Conservation (phyloP, 495 filamentous ascomycete species). For the Pseudevernia furfuracea region DNA sequence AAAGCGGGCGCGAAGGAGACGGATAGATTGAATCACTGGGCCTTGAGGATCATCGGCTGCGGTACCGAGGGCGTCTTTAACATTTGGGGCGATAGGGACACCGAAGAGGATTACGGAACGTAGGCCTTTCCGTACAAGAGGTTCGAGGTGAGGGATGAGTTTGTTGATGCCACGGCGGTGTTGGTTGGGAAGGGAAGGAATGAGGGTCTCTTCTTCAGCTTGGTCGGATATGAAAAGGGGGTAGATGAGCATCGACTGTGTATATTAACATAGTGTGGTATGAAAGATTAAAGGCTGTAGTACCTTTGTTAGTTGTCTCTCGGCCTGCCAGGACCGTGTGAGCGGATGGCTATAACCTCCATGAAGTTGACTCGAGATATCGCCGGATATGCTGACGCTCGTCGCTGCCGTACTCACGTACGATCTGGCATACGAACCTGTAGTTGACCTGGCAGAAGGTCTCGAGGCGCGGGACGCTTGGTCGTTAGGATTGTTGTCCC, state of each 20-base stretch:
- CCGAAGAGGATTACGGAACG: conserved; percentile 92
- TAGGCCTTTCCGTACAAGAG: conserved; percentile 81
- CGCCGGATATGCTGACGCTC: conserved; percentile 83
- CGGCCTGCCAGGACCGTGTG: conserved; percentile 87
- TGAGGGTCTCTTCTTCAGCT: conserved; percentile 82
- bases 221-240: conserved; percentile 93
- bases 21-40: conserved; percentile 80
- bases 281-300: neutral
- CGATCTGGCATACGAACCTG: conserved; percentile 48
- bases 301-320: conserved; percentile 94
- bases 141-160: conserved; percentile 72
- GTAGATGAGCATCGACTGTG: conserved; percentile 93
- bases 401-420: conserved; percentile 87
- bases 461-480: conserved; percentile 34
- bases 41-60: conserved; percentile 87
- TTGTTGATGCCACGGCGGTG: conserved; percentile 80
- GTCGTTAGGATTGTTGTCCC: conserved; percentile 51
- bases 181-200: conserved; percentile 85
- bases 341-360: conserved; percentile 91
- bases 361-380: conserved; percentile 92
- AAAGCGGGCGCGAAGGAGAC: conserved; percentile 70
- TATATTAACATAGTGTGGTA: conserved; percentile 7
- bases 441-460: conserved; percentile 42
- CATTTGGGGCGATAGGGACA: conserved; percentile 68
- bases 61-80: conserved; percentile 89